Conservation (phyloP, 768 basidiomycete species). For the Boletellus ananas region DNA sequence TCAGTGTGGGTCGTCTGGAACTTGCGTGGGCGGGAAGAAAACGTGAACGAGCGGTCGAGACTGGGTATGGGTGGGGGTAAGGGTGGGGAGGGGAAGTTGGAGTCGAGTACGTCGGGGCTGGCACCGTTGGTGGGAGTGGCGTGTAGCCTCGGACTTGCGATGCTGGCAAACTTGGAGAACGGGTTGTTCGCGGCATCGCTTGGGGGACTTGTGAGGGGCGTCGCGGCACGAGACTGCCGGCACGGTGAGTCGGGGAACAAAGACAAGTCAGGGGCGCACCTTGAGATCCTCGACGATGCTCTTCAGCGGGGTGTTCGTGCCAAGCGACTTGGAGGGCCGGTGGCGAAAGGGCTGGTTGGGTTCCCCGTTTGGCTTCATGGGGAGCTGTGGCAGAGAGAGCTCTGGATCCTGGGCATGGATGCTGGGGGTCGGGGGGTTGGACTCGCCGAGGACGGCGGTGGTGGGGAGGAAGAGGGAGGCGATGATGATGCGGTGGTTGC, state of each 20-base stretch:
- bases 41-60: conserved; percentile 26
- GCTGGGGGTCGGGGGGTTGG: conserved; percentile 50
- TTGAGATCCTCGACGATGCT: conserved; percentile 83
- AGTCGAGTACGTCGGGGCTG: not conserved
- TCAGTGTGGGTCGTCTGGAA: conserved; percentile 49
- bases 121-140: conserved; percentile 14
- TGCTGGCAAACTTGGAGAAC: conserved; percentile 47
- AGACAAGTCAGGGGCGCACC: conserved; percentile 29
- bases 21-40: conserved; percentile 36
- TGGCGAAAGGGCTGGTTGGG: conserved; percentile 11
- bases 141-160: conserved; percentile 27
- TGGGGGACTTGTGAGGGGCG: conserved; percentile 40
- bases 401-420: conserved; percentile 17
- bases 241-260: not conserved
- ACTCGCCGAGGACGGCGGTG: conserved; percentile 59
- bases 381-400: not conserved
- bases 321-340: conserved; percentile 17
- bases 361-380: not conserved
- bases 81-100: not conserved
- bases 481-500: conserved; percentile 71
- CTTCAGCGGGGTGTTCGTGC: conserved; percentile 39
- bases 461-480: conserved; percentile 83
- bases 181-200: conserved; percentile 56
- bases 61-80: conserved; percentile 1
- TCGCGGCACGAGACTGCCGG: conserved; percentile 37